Evolutionary conservation across 441 rosid species (phyloP).

Genomic region (Populus hybrid): DNA sequence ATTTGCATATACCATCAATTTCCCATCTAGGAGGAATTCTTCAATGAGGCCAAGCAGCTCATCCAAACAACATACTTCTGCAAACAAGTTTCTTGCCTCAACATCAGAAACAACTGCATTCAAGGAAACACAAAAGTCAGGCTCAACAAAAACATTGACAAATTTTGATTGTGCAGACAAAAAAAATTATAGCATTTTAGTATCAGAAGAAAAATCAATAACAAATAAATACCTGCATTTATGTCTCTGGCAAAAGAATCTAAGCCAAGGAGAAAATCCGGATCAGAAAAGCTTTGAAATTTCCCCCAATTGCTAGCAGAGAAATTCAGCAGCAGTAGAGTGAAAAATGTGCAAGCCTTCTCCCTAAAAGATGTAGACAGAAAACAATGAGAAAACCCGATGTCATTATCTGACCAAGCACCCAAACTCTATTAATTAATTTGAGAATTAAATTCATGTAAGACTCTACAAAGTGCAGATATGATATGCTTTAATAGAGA

Average conservation of each 20-base stretch:
- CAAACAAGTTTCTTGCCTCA: conserved; percentile 43
- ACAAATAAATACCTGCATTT: not conserved
- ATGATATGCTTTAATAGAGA: no score
- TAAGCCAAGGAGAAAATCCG: conserved; percentile 32
- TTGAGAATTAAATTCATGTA: no score
- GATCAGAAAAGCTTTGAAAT: conserved; percentile 22
- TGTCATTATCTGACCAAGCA: no score
- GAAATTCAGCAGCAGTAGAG: conserved; percentile 60
- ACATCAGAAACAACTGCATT: conserved; percentile 51
- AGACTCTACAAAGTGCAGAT: no score
- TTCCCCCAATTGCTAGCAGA: conserved; percentile 27
- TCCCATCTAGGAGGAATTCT: conserved; percentile 62
- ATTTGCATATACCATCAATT: conserved; percentile 33
- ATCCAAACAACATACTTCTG: conserved; percentile 40
- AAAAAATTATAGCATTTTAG: no score
- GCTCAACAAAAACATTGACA: no score
- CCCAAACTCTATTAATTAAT: no score
- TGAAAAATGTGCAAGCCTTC: conserved; percentile 63
- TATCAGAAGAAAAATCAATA: no score
- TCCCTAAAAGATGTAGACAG: conserved; percentile 32
- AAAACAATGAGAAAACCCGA: no score
- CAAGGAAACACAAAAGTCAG: no score
- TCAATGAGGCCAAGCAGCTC: conserved; percentile 57
- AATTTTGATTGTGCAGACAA: no score
- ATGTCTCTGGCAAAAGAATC: conserved; percentile 52